These are phyloP conservation scores for Pleurostoma richardsiae DNA, from an alignment of 2,329 filamentous ascomycete genomes.

Conservation along the genomic window DNA sequence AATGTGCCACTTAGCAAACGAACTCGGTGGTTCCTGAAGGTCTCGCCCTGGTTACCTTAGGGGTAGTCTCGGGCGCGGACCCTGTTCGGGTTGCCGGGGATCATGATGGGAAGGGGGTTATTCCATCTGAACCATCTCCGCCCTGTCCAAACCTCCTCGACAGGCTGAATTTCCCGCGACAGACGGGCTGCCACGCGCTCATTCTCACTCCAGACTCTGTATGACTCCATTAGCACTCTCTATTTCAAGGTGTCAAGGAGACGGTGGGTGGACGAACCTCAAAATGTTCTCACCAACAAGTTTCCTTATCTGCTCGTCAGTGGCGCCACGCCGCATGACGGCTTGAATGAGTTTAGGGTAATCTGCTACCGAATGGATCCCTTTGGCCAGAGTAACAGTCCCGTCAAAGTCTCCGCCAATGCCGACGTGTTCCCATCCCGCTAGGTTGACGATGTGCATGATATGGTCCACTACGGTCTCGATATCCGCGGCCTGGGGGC, in stretches of 20 bases:
- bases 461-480: constrained; percentile 59
- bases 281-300: constrained; percentile 57
- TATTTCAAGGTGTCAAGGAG: too few species aligned
- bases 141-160: constrained; percentile 3
- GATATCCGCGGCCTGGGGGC: constrained; percentile 49
- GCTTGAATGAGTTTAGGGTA: constrained; percentile 56
- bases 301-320: constrained; percentile 50
- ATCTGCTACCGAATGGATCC: constrained; percentile 60
- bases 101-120: background rate
- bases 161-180: background rate
- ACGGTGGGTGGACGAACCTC: background rate
- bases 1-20: too few species aligned
- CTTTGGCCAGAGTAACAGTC: constrained; percentile 43
- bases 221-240: background rate
- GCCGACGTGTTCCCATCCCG: constrained; percentile 64
- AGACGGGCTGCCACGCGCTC: background rate
- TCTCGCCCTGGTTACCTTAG: background rate
- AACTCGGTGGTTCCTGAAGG: too few species aligned
- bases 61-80: background rate
- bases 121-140: constrained; percentile 2
- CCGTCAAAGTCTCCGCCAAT: constrained; percentile 63
- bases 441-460: constrained; percentile 53
- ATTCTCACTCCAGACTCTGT: constrained; percentile 3
- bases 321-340: constrained; percentile 50
- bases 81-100: constrained; percentile 1